Percentiles rank a stretch among this genome's conserved stretches.
These are phyloP conservation scores for Trichoderma asperellum DNA, from an alignment of 2,329 filamentous ascomycete species.

Conservation along the genomic window DNA sequence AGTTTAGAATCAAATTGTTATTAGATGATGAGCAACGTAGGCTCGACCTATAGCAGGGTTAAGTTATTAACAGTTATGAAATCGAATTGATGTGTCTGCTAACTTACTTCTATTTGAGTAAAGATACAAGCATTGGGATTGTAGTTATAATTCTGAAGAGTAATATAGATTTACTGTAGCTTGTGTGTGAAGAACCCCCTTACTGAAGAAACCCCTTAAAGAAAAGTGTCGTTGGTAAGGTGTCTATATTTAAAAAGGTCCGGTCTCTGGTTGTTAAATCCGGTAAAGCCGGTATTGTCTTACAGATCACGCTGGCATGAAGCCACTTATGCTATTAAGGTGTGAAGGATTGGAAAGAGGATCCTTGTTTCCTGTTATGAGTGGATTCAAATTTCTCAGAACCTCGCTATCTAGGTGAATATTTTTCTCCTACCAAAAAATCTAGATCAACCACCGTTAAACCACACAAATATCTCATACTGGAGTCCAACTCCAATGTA, in stretches of 20 bases:
- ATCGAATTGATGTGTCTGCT: background rate
- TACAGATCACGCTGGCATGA: background rate
- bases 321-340: background rate
- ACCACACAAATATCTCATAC: too few relatives aligned
- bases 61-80: background rate
- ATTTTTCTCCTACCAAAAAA: too few relatives aligned
- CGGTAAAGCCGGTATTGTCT: background rate
- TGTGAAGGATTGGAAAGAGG: background rate
- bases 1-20: background rate
- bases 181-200: background rate
- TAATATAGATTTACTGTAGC: background rate
- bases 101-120: background rate
- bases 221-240: background rate
- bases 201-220: background rate
- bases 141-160: background rate
- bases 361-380: background rate
- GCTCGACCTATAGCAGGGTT: background rate
- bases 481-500: too few relatives aligned
- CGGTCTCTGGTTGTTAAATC: background rate
- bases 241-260: background rate
- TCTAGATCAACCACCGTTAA: too few relatives aligned
- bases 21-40: background rate
- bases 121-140: background rate
- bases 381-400: too few relatives aligned
- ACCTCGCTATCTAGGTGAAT: too few relatives aligned